Evolutionary conservation across 2,329 filamentous ascomycete species (phyloP).

Genomic region (Aspergillus viridinutans): DNA sequence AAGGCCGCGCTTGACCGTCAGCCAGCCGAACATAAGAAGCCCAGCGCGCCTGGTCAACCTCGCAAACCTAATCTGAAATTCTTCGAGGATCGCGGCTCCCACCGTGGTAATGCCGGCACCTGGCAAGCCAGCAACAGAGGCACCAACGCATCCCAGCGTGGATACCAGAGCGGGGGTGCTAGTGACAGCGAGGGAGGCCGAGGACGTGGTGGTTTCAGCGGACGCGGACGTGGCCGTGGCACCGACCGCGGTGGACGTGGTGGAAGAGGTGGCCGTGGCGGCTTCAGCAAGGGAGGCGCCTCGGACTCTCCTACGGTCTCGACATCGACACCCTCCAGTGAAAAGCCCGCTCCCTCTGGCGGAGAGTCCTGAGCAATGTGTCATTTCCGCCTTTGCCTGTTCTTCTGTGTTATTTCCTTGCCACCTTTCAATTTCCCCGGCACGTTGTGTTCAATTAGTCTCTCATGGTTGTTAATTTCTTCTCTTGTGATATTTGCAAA

Average conservation of each 20-base stretch:
- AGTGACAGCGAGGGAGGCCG: conserved; percentile 66
- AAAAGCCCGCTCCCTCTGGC: conserved; percentile 33
- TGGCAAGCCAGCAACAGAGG: conserved; percentile 58
- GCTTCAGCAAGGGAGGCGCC: conserved; percentile 56
- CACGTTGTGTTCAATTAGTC: conserved; percentile 12
- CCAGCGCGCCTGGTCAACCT: conserved; percentile 62
- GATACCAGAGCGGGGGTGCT: conserved; percentile 80
- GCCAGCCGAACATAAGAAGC: conserved; percentile 71
- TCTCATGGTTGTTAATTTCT: conserved; percentile 23
- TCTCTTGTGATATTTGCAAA: conserved; percentile 22
- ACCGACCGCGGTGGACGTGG: conserved; percentile 49
- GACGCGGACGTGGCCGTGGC: conserved; percentile 53
- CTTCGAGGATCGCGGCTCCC: conserved; percentile 65
- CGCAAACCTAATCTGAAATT: conserved; percentile 78
- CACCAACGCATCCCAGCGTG: conserved; percentile 62
- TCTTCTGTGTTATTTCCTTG: conserved; percentile 11
- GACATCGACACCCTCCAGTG: conserved; percentile 25
- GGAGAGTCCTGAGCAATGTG: conserved; percentile 27
- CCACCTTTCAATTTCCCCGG: conserved; percentile 9
- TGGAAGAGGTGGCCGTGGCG: conserved; percentile 58
- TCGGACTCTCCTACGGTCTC: conserved; percentile 29
- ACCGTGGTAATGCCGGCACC: conserved; percentile 50
- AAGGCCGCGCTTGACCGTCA: conserved; percentile 72
- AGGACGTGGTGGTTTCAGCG: conserved; percentile 43
- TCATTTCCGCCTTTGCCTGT: conserved; percentile 12